Evolutionary conservation across 2,329 filamentous ascomycete genomes (phyloP), one percentile per base, ranked within the genome.

Genomic region (Calonectria leucothoes): DNA sequence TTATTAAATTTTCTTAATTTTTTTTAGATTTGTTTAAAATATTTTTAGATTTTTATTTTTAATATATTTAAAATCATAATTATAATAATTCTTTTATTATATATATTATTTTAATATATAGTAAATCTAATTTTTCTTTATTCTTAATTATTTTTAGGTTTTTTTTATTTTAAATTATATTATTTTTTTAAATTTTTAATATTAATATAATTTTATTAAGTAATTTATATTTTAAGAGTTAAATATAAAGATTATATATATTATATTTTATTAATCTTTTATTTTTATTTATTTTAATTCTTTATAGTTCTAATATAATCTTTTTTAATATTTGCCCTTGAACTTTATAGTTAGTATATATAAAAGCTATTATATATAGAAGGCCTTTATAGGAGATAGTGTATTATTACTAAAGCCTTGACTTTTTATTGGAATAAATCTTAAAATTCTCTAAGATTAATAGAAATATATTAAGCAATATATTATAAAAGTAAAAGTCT

Each of bases 341-440:
- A 1, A 69, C 55, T 20, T 71, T 71, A 29, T 66, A 71, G 31
- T 71, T 49, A 15, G 33, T 70, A 20, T 48, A 70, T 11, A 42
- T 35, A n/a, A 66, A 71, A 5, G 35, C 51, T 17, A 63, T 6
- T 8, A 29, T n/a, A n/a, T 35, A 71, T 4, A 48, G 69, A 6
- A 71, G 11, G 4, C 49, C 59, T 27, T 17, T 25, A 1, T 63
- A 37, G 11, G 7, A 49, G 20, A 71, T 39, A 11, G 51, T 29
- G 15, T 66, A 20, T 49, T 35, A n/a, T 48, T 66, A 51, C 49
- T 51, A 71, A 17, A 39, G 69, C 27, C 69, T 35, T 23, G n/a
- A n/a, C 51, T 66, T 33, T 37, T 64, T 3, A 15, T 49, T 25
- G 17, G n/a, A 14, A 14, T 25, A 25, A 4, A 25, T 11, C 5